Base-by-base conservation (phyloP, 2,329 filamentous ascomycete species). In the Berkeleyomyces basicola region DNA sequence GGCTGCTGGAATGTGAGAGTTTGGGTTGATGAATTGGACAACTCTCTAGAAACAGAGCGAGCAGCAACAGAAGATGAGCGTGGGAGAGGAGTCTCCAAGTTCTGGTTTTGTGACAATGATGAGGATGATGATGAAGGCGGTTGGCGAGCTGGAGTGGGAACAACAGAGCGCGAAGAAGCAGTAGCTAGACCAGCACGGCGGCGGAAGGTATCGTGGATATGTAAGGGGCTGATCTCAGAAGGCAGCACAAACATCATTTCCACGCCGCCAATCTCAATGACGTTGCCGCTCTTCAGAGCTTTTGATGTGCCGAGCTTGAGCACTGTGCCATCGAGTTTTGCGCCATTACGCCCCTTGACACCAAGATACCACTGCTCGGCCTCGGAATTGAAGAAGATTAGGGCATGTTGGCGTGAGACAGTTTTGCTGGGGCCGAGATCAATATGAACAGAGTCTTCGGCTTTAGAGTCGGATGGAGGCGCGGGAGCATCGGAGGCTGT, bases 241-340 rank as follows among this genome's bases (percentile, higher is more conserved):
- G 93, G 92, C n/a, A 95, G 82, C 58, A 96, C 89, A 73, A 99
- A 99, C 79, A 97, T 92, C 93, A 99, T 99, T 76, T 99, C 92
- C 0, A 93, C 88, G 61, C 88, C 88, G 68, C 87, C 87, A 70
- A 97, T 88, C 70, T 96, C 90, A 64, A 99, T 85, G 51, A 97
- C 89, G 71, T 92, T 86, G 64, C 93, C 93, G 69, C 91, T 96
- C 49, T 83, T 82, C 36, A 99, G 79, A 39, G 82, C 76, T 42
- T 83, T 80, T 43, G 82, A 79, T 46, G 80, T 76, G 10, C 86
- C 86, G 60, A 85, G 79, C 69, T 87, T 87, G 63, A 95, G 75
- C 23, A 81, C 77, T 59, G 40, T 46, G 65, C 89, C 88, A 71
- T 99, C 89, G 31, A 97, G 78, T 69, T 88, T 89, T 57, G 95